These are phyloP conservation scores for Pachyrhizus erosus DNA, from an alignment of 306 rosid species.

Conservation along the genomic window DNA sequence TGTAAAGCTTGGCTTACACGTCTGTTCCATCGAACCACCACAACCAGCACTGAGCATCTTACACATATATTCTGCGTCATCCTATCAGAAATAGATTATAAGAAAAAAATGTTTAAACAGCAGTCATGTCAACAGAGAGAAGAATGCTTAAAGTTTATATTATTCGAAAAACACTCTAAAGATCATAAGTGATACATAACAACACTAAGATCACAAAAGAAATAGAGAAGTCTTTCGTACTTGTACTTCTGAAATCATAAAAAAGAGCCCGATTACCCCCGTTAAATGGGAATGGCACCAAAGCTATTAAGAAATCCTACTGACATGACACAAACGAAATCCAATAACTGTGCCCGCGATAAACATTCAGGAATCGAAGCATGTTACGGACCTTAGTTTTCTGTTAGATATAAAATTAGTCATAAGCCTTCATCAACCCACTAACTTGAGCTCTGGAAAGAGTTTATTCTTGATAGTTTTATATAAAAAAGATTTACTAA, in stretches of 20 bases:
- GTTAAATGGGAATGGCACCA: not conserved
- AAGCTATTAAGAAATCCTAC: not conserved
- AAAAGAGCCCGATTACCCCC: not conserved
- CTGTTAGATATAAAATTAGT: not conserved
- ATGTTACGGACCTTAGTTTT: not conserved
- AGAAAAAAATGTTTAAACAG: slow-evolving; percentile 34
- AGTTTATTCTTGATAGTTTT: not conserved
- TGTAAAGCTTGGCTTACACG: slow-evolving; percentile 49
- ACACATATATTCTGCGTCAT: slow-evolving; percentile 77
- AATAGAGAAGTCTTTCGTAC: not conserved
- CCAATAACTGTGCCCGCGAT: slow-evolving; percentile 8
- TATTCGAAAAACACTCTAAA: not conserved
- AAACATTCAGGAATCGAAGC: not conserved
- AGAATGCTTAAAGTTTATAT: slow-evolving; percentile 27
- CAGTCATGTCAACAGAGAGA: slow-evolving; percentile 12
- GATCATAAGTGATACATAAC: not conserved
- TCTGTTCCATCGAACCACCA: slow-evolving; percentile 42
- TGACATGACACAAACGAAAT: slow-evolving; percentile 8
- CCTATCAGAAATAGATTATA: slow-evolving; percentile 52
- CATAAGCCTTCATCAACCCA: not conserved
- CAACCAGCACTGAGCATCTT: slow-evolving; percentile 57
- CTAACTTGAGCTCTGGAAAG: not conserved
- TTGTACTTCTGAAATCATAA: not conserved
- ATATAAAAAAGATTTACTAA: not conserved
- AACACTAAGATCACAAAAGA: slow-evolving; percentile 3